Evolutionary conservation across 2,329 filamentous ascomycete species (phyloP).

Genomic region (Thielaviopsis musarum): DNA sequence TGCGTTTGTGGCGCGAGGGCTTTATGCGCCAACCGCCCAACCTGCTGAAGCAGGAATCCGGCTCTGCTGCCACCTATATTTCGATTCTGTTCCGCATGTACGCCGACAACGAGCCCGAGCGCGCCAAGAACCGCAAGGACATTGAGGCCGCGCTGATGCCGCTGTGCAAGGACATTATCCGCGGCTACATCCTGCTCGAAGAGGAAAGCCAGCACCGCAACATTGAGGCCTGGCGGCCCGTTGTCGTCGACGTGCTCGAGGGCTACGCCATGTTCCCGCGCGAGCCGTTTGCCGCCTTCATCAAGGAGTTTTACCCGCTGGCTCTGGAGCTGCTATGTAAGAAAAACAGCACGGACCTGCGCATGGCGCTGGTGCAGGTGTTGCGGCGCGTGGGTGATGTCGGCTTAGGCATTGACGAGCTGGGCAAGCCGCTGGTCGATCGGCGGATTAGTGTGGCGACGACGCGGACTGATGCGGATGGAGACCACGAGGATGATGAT

Average conservation of each 20-base stretch:
- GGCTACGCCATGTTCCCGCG: constrained; percentile 75
- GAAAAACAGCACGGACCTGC: constrained; percentile 65
- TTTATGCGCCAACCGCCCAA: constrained; percentile 99
- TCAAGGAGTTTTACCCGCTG: constrained; percentile 72
- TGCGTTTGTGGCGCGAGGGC: constrained; percentile 87
- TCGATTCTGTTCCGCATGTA: constrained; percentile 96
- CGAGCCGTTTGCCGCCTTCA: constrained; percentile 62
- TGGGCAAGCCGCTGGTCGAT: constrained; percentile 20
- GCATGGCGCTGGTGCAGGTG: constrained; percentile 59
- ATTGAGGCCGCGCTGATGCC: constrained; percentile 88
- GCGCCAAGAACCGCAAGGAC: constrained; percentile 59
- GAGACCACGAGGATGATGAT: constrained; percentile 18
- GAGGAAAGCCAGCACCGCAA: constrained; percentile 95
- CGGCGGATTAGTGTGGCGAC: constrained; percentile 19
- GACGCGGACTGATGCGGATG: constrained; percentile 14
- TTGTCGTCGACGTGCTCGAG: constrained; percentile 92
- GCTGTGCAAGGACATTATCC: constrained; percentile 85
- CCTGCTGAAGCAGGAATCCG: constrained; percentile 88
- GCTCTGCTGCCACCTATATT: constrained; percentile 85
- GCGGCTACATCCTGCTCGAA: constrained; percentile 69
- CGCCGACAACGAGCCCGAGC: constrained; percentile 69
- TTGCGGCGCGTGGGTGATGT: constrained; percentile 73
- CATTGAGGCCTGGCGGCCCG: constrained; percentile 90
- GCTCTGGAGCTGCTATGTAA: constrained; percentile 67
- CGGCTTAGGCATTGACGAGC: constrained; percentile 36